phyloP scores from a whole-genome alignment of 768 basidiomycete genomes.

The Lanmaoa rubissima region DNA sequence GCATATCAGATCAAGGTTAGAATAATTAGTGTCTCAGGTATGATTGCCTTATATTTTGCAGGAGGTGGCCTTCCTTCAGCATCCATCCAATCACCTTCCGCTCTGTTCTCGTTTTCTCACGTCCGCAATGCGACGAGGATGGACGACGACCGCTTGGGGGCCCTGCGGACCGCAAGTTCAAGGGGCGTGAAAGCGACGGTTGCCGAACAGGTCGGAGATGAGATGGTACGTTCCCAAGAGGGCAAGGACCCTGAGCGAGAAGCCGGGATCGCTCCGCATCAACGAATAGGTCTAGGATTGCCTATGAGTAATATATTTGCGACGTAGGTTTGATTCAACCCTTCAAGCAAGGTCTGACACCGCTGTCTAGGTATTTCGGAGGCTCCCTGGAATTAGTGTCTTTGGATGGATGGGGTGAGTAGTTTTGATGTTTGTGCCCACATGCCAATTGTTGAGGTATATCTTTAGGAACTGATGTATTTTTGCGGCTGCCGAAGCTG shows the following conservation, averaged over 20 bases:
- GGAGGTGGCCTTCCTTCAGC: slow-evolving; percentile 68
- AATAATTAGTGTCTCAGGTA: not conserved
- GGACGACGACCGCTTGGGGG: slow-evolving; percentile 63
- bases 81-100: slow-evolving; percentile 60
- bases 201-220: slow-evolving; percentile 62
- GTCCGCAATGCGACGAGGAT: slow-evolving; percentile 71
- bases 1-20: slow-evolving; percentile 88
- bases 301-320: slow-evolving; percentile 91
- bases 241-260: slow-evolving; percentile 40
- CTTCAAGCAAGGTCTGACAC: not conserved
- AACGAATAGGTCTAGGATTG: slow-evolving; percentile 75
- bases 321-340: slow-evolving; percentile 46
- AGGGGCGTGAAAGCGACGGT: slow-evolving; percentile 75
- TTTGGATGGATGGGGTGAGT: slow-evolving; percentile 80
- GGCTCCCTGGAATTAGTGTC: slow-evolving; percentile 78
- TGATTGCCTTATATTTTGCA: slow-evolving; percentile 27
- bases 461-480: slow-evolving; percentile 73
- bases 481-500: slow-evolving; percentile 75
- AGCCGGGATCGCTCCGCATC: slow-evolving; percentile 50
- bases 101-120: slow-evolving; percentile 90
- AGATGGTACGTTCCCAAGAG: slow-evolving; percentile 23
- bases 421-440: not conserved
- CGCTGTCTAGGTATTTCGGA: slow-evolving; percentile 65
- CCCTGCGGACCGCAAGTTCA: slow-evolving; percentile 60
- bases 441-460: not conserved